These are phyloP conservation scores for Drechslerella dactyloides DNA, from an alignment of 2,329 filamentous ascomycete genomes.

Conservation along the genomic window DNA sequence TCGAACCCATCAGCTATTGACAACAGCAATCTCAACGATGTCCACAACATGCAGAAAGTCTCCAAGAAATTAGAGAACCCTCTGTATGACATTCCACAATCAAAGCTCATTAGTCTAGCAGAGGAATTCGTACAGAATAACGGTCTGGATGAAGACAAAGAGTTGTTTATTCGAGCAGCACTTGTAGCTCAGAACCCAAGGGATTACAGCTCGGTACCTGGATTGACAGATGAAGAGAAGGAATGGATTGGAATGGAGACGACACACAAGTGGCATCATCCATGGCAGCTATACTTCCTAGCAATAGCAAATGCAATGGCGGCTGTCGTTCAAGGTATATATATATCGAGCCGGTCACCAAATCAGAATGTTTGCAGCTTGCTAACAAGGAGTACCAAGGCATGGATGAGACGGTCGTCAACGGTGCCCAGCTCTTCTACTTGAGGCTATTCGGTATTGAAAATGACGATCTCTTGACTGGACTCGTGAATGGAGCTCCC, in stretches of 20 bases:
- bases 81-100: constrained; percentile 63
- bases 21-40: constrained; percentile 20
- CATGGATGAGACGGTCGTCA: constrained; percentile 71
- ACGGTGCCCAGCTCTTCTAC: constrained; percentile 72
- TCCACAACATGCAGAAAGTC: constrained; percentile 31
- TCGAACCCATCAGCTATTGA: constrained; percentile 19
- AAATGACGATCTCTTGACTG: constrained; percentile 62
- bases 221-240: constrained; percentile 67
- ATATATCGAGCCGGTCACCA: constrained; percentile 62
- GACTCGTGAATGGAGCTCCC: constrained; percentile 66
- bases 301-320: constrained; percentile 71
- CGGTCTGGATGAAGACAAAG: constrained; percentile 18
- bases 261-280: constrained; percentile 73
- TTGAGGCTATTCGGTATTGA: constrained; percentile 68
- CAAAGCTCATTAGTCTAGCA: constrained; percentile 65
- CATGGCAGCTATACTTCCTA: constrained; percentile 69
- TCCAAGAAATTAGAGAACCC: constrained; percentile 60
- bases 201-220: constrained; percentile 62
- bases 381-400: constrained; percentile 10
- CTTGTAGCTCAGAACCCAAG: constrained; percentile 64
- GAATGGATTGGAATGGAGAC: constrained; percentile 67
- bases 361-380: not conserved
- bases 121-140: constrained; percentile 63
- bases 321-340: constrained; percentile 70
- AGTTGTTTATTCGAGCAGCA: constrained; percentile 61